phyloP scores from a whole-genome alignment of 148 eudicot species.

The Oxyria digyna region DNA sequence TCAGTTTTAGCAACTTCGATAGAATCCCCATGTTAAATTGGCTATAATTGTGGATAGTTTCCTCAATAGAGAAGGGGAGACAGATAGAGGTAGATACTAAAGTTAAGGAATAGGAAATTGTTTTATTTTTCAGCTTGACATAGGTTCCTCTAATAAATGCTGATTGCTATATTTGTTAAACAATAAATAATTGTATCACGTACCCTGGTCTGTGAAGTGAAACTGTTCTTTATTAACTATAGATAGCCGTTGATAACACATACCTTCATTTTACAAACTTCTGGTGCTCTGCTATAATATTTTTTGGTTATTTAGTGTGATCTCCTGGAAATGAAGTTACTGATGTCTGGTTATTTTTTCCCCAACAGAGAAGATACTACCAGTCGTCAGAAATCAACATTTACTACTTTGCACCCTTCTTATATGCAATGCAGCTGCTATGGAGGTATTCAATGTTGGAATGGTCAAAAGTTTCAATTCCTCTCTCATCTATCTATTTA shows the following conservation, averaged over 20 bases:
- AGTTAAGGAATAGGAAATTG: background rate
- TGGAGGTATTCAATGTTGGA: slow-evolving; percentile 54
- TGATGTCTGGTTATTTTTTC: slow-evolving; percentile 12
- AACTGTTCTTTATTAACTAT: background rate
- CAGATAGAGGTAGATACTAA: background rate
- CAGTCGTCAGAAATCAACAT: slow-evolving; percentile 88
- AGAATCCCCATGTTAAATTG: background rate
- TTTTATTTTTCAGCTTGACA: background rate
- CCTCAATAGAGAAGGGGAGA: background rate
- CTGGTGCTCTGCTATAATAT: background rate
- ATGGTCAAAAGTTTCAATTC: background rate
- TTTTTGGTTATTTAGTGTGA: background rate
- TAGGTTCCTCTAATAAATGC: background rate
- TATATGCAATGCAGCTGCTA: slow-evolving; percentile 94
- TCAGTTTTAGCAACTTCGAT: background rate
- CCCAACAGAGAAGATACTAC: slow-evolving; percentile 68
- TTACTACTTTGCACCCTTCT: slow-evolving; percentile 84
- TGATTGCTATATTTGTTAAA: background rate
- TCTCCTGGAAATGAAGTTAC: background rate
- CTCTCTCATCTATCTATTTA: background rate
- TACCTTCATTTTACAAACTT: background rate
- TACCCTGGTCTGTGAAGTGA: no score
- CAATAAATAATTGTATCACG: no score
- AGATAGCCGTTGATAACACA: background rate
- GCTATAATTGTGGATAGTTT: background rate